Base-by-base conservation (phyloP, 129 eudicot genomes). In the Pittosporum tobira region DNA sequence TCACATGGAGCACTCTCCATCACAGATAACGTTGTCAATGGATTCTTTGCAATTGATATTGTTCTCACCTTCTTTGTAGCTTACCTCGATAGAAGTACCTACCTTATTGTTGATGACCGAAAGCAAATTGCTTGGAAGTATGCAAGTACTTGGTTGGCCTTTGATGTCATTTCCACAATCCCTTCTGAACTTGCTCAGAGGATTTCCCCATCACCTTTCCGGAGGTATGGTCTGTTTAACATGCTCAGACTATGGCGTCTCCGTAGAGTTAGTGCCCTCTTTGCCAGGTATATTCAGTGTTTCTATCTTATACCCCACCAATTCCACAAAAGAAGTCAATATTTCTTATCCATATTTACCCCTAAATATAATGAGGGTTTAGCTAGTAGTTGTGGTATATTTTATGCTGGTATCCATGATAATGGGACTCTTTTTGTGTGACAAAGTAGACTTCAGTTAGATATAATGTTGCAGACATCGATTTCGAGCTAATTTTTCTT, bases 241-340 rank as follows among this genome's bases (percentile, higher is more conserved):
- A 90, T 90, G 98, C 86, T 77, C 65, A 87, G 98, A 63, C 94
- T 91, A 19, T 91, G 99, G 99, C 90, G 99, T 56, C 77, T 91
- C 38, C 80, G 94, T 29, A 83, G 98, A 80, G 98, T 83, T 61
- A 84, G 94, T 53, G 74, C 86, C 61, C 70, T 82, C 25, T 90
- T 90, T 73, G 69, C 95, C 47, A 69, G 94, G 97, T 89, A 72
- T n/a, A n/a, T n/a, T n/a, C 52, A 26, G n/a, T n/a, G 14, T 64
- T 61, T 48, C 28, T n/a, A 21, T 50, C 15, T 47, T 54, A 19
- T 19, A 3, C 21, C 15, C n/a, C n/a, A n/a, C n/a, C n/a, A n/a
- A n/a, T n/a, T n/a, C n/a, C n/a, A n/a, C n/a, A n/a, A n/a, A n/a
- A n/a, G n/a, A n/a, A n/a, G n/a, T n/a, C n/a, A n/a, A n/a, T n/a